Conservation (phyloP, 176 grass and related monocot species). For the Oryza rufipogon region DNA sequence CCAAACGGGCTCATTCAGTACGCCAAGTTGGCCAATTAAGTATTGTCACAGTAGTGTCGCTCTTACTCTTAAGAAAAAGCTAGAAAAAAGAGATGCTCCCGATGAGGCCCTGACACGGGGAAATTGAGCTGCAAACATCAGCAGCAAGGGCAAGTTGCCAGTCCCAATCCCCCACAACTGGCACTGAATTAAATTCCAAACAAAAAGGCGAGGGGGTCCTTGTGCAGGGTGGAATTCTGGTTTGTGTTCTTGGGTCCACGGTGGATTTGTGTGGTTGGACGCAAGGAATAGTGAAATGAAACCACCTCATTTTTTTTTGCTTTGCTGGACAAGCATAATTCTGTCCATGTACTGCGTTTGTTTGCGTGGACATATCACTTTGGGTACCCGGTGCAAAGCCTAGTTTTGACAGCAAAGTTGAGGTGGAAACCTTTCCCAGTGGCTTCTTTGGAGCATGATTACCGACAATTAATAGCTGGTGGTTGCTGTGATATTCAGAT, state of each 20-base stretch:
- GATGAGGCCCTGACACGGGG: neutral
- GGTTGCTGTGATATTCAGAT: neutral
- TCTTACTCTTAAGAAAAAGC: neutral
- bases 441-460: slow-evolving; percentile 20
- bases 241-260: slow-evolving; percentile 50
- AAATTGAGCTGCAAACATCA: slow-evolving; percentile 44
- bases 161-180: slow-evolving; percentile 61
- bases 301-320: slow-evolving; percentile 31
- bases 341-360: slow-evolving; percentile 39
- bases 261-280: slow-evolving; percentile 50
- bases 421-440: neutral
- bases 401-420: slow-evolving; percentile 29
- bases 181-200: slow-evolving; percentile 49
- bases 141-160: slow-evolving; percentile 51
- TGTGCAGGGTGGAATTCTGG: slow-evolving; percentile 27
- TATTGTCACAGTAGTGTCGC: neutral
- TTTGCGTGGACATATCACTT: slow-evolving; percentile 38
- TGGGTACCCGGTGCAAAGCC: slow-evolving; percentile 22
- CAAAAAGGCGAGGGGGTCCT: slow-evolving; percentile 4
- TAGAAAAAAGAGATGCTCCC: slow-evolving; percentile 15
- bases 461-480: slow-evolving; percentile 26
- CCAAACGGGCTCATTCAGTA: slow-evolving; percentile 36
- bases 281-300: slow-evolving; percentile 43
- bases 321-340: slow-evolving; percentile 41
- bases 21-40: slow-evolving; percentile 47